phyloP scores from a whole-genome alignment of 352 stramenopile genomes.

The Pythium volutum region DNA sequence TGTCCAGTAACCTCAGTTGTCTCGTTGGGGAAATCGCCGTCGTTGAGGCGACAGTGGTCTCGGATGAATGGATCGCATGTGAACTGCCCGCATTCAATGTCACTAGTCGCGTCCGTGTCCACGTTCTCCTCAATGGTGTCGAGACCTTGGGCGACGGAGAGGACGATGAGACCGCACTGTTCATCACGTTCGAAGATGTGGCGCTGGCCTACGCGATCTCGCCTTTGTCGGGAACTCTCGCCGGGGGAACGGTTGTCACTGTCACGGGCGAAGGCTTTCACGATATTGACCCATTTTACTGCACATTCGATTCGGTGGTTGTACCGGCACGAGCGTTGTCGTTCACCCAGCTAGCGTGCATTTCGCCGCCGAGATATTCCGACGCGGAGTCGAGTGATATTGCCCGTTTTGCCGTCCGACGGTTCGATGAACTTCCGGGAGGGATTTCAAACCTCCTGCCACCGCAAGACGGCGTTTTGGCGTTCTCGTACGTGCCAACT shows the following conservation, averaged over 20 bases:
- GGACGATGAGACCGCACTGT: neutral
- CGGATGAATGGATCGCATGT: constrained; percentile 19
- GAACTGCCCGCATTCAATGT: neutral
- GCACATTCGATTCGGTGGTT: constrained; percentile 19
- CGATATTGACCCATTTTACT: constrained; percentile 9
- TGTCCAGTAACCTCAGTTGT: constrained; percentile 11
- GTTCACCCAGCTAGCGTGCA: constrained; percentile 15
- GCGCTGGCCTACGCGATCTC: constrained; percentile 14
- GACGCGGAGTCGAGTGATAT: neutral
- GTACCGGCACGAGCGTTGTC: constrained; percentile 14
- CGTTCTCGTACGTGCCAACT: constrained; percentile 14
- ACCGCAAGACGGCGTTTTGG: neutral
- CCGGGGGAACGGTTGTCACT: constrained; percentile 19
- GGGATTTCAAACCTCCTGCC: neutral
- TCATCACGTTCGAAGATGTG: constrained; percentile 14
- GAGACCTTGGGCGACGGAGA: neutral
- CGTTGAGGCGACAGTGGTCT: constrained; percentile 6
- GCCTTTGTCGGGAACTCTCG: constrained; percentile 11
- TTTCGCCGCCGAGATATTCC: constrained; percentile 11
- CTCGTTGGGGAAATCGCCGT: constrained; percentile 15
- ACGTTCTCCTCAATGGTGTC: constrained; percentile 15
- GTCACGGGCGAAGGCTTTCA: constrained; percentile 30
- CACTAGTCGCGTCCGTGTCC: constrained; percentile 4
- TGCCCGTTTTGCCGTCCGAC: constrained; percentile 2
- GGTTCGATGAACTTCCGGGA: constrained; percentile 3